Evolutionary conservation across 2,329 filamentous ascomycete species (phyloP), one percentile per base, ranked within the genome.

Genomic region (Purpureocillium lavendulum): DNA sequence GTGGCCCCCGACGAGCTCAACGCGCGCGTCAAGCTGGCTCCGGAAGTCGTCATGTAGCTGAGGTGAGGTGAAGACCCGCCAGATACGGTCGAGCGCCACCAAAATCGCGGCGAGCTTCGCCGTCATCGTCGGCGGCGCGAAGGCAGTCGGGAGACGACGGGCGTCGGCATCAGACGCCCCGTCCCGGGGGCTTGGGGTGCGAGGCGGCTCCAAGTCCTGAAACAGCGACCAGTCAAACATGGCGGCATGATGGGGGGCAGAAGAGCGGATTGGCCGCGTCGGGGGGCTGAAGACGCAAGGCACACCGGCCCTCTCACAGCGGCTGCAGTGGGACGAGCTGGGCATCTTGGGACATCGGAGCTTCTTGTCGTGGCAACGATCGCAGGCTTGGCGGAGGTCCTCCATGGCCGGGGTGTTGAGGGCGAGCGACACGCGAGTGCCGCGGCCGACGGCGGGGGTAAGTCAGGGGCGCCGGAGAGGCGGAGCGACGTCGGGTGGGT

Each of bases 311-410:
- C 64, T 70, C 16, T 54, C 45, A 44, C 67, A 71, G 24, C 67
- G 60, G 8, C 55, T 54, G 45, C 67, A 72, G 10, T 50, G 49
- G 6, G 51, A 40, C 21, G 56, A 56, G 1, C 60, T 60, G 0
- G 55, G 42, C 21, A 58, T 54, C 39, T 66, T 67, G 5, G 63
- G 62, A 37, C 68, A 72, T 49, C 60, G 59, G 11, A 70, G 54
- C 49, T 71, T 71, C 30, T 72, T 69, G 14, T 58, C 56, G 43
- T 71, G 67, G 31, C 69, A 71, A 31, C 68, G 54, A 49, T 67
- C 64, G 43, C 64, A 69, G 12, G 63, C 61, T 24, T 57, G 51
- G 13, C 62, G 52, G 24, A 39, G 37, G 21, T 34, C 21, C 10
- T 39, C 30, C 37, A 34, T 39, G 30, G 14, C n/a, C n/a, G n/a